Base-by-base conservation (phyloP, 306 rosid genomes). In the Prosopis cineraria region DNA sequence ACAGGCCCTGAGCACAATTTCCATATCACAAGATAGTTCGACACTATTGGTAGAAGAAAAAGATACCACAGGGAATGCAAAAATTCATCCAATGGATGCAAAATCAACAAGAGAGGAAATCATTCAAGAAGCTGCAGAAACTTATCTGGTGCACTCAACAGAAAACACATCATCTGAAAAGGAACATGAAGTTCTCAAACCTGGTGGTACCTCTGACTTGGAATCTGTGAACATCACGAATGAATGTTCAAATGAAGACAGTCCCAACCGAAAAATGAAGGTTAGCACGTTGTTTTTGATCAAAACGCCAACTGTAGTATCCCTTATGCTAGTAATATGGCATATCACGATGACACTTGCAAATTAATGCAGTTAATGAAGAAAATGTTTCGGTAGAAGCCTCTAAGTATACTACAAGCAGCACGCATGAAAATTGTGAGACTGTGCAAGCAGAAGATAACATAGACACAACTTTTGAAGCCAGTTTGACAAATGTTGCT, bases 191-290 rank as follows among this genome's bases (percentile, higher is more conserved):
- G 34, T 74, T 66, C 50, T 56, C 22, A 65, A 72, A 39, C 69
- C 36, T 13, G 73, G 53, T 40, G 79, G 52, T 17, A 69, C 25
- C 55, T 53, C 70, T 41, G 75, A 55, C n/a, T 22, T 70, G 73
- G 64, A 30, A 31, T 50, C 43, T 16, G 70, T n/a, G 55, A 55
- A 73, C 20, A 20, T 41, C 79, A 73, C 31, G 74, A 6, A 30
- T 17, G 79, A 75, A 20, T 44, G 62, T 20, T 62, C 79, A 75
- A 43, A 62, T 75, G 62, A 31, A 13, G 71, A 44, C 30, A 62
- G 50, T 27, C 16, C 45, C 17, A 17, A 20, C 75, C 10, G 27
- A 56, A 70, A 14, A 29, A 44, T 44, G 59, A 45, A 70, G 62
- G 68, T 62, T 40, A n/a, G 62, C 39, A 48, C 9, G 44, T 75